Percentiles rank a stretch among this genome's conserved stretches.
These are phyloP conservation scores for Dryas octopetala DNA, from an alignment of 306 rosid genomes.

Conservation along the genomic window DNA sequence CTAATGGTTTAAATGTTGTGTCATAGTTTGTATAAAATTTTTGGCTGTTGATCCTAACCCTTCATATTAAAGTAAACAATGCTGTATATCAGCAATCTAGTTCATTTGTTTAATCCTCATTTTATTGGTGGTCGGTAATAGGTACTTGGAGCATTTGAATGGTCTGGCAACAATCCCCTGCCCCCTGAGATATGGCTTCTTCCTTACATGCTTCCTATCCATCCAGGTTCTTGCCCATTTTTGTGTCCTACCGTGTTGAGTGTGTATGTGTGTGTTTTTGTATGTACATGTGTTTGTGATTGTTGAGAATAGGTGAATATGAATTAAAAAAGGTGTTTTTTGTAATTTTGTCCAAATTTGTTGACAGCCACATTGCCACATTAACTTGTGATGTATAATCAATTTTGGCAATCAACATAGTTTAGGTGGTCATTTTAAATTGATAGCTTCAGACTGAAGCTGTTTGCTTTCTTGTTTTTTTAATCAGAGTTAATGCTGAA, in stretches of 20 bases:
- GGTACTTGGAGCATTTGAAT: conserved; percentile 86
- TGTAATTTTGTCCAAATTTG: neutral
- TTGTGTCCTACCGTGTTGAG: neutral
- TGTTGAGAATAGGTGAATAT: neutral
- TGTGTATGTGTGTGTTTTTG: neutral
- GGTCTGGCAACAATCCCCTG: conserved; percentile 95
- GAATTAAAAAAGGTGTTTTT: neutral
- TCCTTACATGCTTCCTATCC: conserved; percentile 71
- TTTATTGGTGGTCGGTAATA: conserved; percentile 29
- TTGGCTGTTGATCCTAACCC: no score
- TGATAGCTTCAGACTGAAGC: neutral
- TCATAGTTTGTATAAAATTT: neutral
- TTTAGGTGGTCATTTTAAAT: neutral
- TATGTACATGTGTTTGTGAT: neutral
- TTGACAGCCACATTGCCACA: neutral
- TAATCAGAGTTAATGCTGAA: neutral
- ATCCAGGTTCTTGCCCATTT: conserved; percentile 64
- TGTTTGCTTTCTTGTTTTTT: neutral
- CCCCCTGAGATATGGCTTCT: conserved; percentile 96
- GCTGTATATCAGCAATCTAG: neutral
- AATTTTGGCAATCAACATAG: neutral
- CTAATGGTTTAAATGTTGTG: no score
- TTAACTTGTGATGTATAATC: neutral
- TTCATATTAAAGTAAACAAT: neutral
- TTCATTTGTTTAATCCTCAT: neutral